Evolutionary conservation across 2,329 filamentous ascomycete species (phyloP), one percentile per base, ranked within the genome.

Genomic region (Diaporthe nobilis): DNA sequence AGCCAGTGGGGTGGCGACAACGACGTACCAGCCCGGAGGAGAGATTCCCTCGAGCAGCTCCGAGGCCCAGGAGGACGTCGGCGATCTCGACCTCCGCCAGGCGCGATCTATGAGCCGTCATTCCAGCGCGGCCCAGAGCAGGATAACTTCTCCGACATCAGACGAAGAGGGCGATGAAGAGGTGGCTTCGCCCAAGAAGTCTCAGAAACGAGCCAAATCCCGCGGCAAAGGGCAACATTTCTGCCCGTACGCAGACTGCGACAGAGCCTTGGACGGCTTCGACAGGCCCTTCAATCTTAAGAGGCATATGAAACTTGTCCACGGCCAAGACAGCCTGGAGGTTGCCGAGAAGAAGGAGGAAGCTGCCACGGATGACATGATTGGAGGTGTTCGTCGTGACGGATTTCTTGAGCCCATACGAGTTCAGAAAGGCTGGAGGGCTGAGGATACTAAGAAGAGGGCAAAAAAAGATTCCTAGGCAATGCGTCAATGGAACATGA

Each of bases 311-410:
- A 83, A 81, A 75, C 79, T 83, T 8, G 80, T 85, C 17, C 90
- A 91, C 79, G 80, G 79, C 13, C 77, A 80, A 77, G 53, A 57
- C 37, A 73, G 25, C 31, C 25, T 70, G 67, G 53, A 75, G 42
- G 44, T 44, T 22, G 39, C 25, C 31, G 74, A 31, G 81, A 80
- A 17, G 79, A 85, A 49, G 82, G 85, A 28, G 82, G 85, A 28
- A 78, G 81, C 44, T 84, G 85, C 28, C 85, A 87, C 75, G 79
- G 89, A 88, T 74, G 90, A 92, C 79, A 88, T 91, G 79, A 78
- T 87, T 12, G 93, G 92, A 0, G 92, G 87, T 0, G 90, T 94
- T 28, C 93, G 94, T 79, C 88, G 91, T 1, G 93, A 95, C 81
- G 91, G 93, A 0, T 95, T 93, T 79, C 78, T 95, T 79, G 85